Conservation (phyloP, 306 rosid genomes). For the Quercus robur region DNA sequence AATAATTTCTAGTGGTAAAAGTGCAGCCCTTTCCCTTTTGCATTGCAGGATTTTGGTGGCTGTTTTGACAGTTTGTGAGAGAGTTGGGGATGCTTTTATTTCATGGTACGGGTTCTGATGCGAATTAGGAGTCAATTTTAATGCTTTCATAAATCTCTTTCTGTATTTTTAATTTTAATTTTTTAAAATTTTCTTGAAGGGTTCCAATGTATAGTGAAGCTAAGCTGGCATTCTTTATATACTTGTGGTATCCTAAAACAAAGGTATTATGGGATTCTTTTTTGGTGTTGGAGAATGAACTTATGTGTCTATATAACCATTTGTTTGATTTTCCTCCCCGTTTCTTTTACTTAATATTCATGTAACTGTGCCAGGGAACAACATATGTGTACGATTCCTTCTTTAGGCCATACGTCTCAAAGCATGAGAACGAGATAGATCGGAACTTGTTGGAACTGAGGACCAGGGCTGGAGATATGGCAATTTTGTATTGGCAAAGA, state of each 20-base stretch:
- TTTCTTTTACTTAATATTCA: background rate
- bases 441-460: conserved; percentile 71
- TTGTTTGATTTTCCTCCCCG: background rate
- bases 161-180: background rate
- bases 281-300: conserved; percentile 14
- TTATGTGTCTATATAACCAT: conserved; percentile 1
- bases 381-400: conserved; percentile 79
- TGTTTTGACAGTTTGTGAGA: conserved; percentile 73
- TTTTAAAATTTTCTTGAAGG: conserved; percentile 45
- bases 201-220: conserved; percentile 97
- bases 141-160: background rate
- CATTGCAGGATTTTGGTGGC: conserved; percentile 89
- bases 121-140: conserved; percentile 5
- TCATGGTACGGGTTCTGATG: conserved; percentile 63
- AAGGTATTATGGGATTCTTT: conserved; percentile 54
- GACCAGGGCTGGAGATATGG: conserved; percentile 72
- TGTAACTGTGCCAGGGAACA: conserved; percentile 59
- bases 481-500: conserved; percentile 66
- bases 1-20: background rate
- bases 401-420: conserved; percentile 78
- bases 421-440: conserved; percentile 83
- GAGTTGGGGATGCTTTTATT: conserved; percentile 74
- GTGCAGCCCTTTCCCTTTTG: background rate
- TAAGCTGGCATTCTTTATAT: conserved; percentile 83
- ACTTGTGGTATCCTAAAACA: conserved; percentile 88